phyloP scores from a whole-genome alignment of 441 rosid genomes.

The Pelargonium australe region DNA sequence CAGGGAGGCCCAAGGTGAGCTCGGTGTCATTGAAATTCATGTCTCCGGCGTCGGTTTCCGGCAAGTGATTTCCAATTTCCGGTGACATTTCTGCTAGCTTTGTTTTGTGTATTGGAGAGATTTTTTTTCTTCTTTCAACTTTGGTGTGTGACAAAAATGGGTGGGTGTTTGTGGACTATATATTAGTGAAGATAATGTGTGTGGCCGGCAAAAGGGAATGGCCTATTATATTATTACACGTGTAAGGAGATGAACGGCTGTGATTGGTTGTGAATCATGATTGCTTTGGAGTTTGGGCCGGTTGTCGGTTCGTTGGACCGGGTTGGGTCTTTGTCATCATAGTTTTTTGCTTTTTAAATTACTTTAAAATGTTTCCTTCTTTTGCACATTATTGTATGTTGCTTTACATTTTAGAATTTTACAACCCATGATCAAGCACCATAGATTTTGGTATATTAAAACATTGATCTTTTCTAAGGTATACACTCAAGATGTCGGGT shows the following conservation, averaged over 20 bases:
- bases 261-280: conserved; percentile 24
- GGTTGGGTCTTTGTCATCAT: too few species aligned
- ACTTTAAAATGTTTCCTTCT: too few species aligned
- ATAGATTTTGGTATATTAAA: too few species aligned
- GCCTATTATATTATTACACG: conserved; percentile 26
- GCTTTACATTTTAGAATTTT: too few species aligned
- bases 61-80: conserved; percentile 19
- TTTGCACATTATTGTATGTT: too few species aligned
- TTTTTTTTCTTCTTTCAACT: not conserved
- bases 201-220: conserved; percentile 13
- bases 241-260: conserved; percentile 18
- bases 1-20: conserved; percentile 44
- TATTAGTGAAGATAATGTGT: not conserved
- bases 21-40: conserved; percentile 42
- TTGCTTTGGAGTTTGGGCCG: conserved; percentile 17
- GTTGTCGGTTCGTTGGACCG: conserved; percentile 15
- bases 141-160: conserved; percentile 1
- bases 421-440: too few species aligned
- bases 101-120: not conserved
- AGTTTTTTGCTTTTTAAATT: too few species aligned
- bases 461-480: too few species aligned
- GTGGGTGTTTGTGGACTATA: not conserved
- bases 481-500: too few species aligned
- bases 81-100: conserved; percentile 12
- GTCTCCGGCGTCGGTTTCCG: conserved; percentile 18